Conservation (phyloP, 352 stramenopile species). For the Pythium brassicae region DNA sequence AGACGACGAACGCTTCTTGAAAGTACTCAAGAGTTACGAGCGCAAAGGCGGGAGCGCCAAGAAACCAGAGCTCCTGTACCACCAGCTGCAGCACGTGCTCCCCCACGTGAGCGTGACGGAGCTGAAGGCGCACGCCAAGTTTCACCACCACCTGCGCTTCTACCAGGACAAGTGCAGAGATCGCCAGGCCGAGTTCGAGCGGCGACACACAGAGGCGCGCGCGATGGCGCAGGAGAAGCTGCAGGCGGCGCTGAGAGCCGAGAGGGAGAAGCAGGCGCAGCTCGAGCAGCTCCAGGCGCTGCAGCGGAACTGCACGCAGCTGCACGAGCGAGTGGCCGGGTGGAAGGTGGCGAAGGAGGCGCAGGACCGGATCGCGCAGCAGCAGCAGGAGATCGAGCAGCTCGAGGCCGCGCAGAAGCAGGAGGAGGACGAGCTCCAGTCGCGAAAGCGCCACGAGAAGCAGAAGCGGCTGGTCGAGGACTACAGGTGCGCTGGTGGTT, state of each 20-base stretch:
- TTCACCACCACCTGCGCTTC: constrained; percentile 54
- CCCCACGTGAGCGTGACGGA: constrained; percentile 26
- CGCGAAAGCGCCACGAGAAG: constrained; percentile 39
- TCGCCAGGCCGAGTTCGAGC: constrained; percentile 36
- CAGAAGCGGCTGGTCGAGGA: constrained; percentile 50
- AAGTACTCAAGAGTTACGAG: constrained; percentile 45
- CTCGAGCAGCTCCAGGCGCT: constrained; percentile 31
- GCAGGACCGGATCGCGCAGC: constrained; percentile 44
- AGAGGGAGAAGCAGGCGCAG: constrained; percentile 23
- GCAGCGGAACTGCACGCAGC: constrained; percentile 31
- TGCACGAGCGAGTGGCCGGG: constrained; percentile 39
- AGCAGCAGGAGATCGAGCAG: constrained; percentile 52
- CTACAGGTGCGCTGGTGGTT: constrained; percentile 40
- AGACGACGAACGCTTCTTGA: constrained; percentile 62
- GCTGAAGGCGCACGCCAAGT: constrained; percentile 54
- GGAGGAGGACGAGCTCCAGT: constrained; percentile 34
- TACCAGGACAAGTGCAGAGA: constrained; percentile 52
- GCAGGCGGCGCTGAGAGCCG: constrained; percentile 14
- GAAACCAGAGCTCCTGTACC: constrained; percentile 53
- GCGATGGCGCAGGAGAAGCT: constrained; percentile 27
- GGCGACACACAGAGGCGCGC: constrained; percentile 28
- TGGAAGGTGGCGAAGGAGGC: constrained; percentile 54
- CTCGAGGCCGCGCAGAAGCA: constrained; percentile 31
- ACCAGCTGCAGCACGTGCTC: constrained; percentile 44
- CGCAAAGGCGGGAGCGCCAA: constrained; percentile 26